These are phyloP conservation scores for Castanea mollissima DNA, from an alignment of 306 rosid species.

Conservation along the genomic window DNA sequence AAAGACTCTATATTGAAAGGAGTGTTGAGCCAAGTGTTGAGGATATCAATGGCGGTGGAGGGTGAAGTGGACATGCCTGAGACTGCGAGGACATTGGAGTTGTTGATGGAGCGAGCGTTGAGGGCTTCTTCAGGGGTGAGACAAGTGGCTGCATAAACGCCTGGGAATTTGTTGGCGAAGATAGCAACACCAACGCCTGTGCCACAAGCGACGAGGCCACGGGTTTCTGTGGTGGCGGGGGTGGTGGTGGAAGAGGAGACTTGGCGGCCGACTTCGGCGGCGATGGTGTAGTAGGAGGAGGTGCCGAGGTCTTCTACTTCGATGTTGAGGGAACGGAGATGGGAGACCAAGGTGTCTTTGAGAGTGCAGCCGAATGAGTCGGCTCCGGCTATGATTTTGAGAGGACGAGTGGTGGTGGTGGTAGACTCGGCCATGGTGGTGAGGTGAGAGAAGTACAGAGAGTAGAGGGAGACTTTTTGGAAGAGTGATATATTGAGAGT, in stretches of 20 bases:
- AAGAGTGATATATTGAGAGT: not conserved
- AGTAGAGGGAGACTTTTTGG: not conserved
- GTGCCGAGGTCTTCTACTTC: slow-evolving; percentile 82
- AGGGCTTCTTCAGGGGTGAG: slow-evolving; percentile 57
- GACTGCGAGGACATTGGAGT: slow-evolving; percentile 85
- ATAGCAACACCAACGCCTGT: slow-evolving; percentile 89
- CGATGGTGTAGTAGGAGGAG: slow-evolving; percentile 75
- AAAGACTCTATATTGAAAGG: slow-evolving; percentile 65
- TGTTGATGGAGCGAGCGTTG: slow-evolving; percentile 80
- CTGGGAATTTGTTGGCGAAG: slow-evolving; percentile 88
- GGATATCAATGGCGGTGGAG: slow-evolving; percentile 52
- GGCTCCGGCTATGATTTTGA: slow-evolving; percentile 73
- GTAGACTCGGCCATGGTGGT: slow-evolving; percentile 33
- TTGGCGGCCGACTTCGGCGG: slow-evolving; percentile 84
- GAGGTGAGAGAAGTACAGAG: too few relatives aligned
- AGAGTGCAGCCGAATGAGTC: slow-evolving; percentile 66
- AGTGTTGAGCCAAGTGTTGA: slow-evolving; percentile 70
- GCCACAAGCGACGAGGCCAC: slow-evolving; percentile 84
- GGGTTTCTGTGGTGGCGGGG: slow-evolving; percentile 23
- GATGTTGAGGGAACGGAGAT: slow-evolving; percentile 66
- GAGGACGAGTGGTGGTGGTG: slow-evolving; percentile 18
- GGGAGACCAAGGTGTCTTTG: slow-evolving; percentile 67
- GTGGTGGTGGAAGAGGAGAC: slow-evolving; percentile 57
- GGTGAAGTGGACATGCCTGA: slow-evolving; percentile 69
- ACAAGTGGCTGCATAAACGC: slow-evolving; percentile 70